These are phyloP conservation scores for Somion occarium DNA, from an alignment of 1,284 basidiomycete genomes.

Conservation along the genomic window DNA sequence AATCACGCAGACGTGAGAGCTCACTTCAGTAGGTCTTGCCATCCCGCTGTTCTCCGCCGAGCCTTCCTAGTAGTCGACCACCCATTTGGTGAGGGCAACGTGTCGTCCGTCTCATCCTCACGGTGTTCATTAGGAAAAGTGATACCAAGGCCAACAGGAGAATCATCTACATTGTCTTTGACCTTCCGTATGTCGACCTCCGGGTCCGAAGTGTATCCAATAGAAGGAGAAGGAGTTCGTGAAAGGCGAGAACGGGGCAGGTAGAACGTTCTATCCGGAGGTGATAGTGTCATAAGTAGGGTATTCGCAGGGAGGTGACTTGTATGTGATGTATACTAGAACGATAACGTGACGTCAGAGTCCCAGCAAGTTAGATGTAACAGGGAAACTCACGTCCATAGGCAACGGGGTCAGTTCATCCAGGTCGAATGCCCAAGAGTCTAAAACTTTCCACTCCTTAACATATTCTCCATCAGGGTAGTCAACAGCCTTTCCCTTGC, in stretches of 20 bases:
- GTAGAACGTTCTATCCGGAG: slow-evolving; percentile 54
- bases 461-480: slow-evolving; percentile 16
- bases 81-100: neutral
- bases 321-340: slow-evolving; percentile 41
- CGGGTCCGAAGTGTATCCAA: slow-evolving; percentile 68
- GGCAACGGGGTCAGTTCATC: slow-evolving; percentile 56
- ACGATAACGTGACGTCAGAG: neutral
- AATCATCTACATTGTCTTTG: slow-evolving; percentile 9
- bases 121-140: neutral
- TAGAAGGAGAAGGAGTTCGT: slow-evolving; percentile 42
- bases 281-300: slow-evolving; percentile 59
- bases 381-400: slow-evolving; percentile 49
- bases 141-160: neutral
- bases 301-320: slow-evolving; percentile 67
- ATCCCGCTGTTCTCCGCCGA: slow-evolving; percentile 42
- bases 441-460: slow-evolving; percentile 56
- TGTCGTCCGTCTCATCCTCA: neutral
- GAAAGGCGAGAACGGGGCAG: slow-evolving; percentile 43
- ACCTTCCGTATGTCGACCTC: slow-evolving; percentile 42
- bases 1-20: slow-evolving; percentile 16
- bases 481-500: slow-evolving; percentile 37
- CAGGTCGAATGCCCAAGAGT: slow-evolving; percentile 66
- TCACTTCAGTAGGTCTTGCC: slow-evolving; percentile 69
- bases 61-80: slow-evolving; percentile 15
- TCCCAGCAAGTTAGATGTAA: neutral